These are phyloP conservation scores for Chondrus crispus DNA, from an alignment of 23 red algal genomes.

Conservation along the genomic window DNA sequence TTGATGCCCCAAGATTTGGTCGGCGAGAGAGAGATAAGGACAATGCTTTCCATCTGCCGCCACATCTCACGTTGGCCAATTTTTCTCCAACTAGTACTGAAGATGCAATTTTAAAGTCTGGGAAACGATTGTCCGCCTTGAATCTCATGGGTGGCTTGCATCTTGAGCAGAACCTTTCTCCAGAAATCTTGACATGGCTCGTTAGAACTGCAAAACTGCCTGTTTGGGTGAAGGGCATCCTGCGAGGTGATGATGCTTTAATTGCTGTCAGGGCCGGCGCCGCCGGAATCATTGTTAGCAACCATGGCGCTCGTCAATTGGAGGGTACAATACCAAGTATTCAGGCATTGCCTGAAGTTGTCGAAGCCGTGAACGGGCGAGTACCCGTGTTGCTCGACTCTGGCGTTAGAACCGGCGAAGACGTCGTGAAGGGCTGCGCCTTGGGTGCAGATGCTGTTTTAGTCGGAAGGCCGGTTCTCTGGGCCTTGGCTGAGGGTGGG, in stretches of 20 bases:
- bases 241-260: conserved; percentile 67
- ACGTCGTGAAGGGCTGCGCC: conserved; percentile 90
- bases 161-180: conserved; percentile 61
- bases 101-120: neutral
- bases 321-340: conserved; percentile 69
- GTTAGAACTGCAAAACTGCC: conserved; percentile 56
- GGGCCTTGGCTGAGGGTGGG: conserved; percentile 73
- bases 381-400: conserved; percentile 84
- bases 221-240: conserved; percentile 84
- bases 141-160: neutral
- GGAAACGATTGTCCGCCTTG: neutral
- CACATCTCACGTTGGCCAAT: conserved; percentile 80
- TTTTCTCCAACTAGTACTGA: neutral
- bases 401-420: conserved; percentile 76
- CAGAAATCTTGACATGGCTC: conserved; percentile 62
- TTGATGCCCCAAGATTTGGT: conserved; percentile 80
- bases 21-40: conserved; percentile 69
- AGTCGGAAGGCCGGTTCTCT: conserved; percentile 75
- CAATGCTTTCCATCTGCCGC: conserved; percentile 75
- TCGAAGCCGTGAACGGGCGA: conserved; percentile 41
- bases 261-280: conserved; percentile 53
- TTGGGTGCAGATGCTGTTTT: conserved; percentile 84
- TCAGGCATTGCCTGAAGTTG: conserved; percentile 64
- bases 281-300: conserved; percentile 73
- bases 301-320: conserved; percentile 91